Evolutionary conservation across 768 basidiomycete species (phyloP), one percentile per base, ranked within the genome.

Genomic region (Favolaschia claudopus): DNA sequence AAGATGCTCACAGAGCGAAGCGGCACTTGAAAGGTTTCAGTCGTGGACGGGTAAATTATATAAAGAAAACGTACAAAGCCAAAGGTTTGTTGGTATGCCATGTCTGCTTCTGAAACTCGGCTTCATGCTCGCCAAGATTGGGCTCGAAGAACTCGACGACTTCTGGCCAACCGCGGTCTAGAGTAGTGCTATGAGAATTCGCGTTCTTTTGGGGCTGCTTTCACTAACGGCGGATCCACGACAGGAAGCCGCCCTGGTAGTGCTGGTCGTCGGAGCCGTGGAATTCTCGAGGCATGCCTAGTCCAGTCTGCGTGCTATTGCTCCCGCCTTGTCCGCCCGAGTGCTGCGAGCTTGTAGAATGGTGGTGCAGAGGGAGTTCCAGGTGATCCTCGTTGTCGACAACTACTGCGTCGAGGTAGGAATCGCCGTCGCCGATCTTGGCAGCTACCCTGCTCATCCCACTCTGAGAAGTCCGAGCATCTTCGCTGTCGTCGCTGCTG

Each of bases 61-160:
- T 19, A 38, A 13, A 33, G 27, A 29, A 36, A 29, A 43, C 33
- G 14, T 20, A 66, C 62, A 61, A 64, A 17, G 69, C 63, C 25
- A 61, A 40, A 20, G 54, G 48, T 38, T 70, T 70, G 57, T 25
- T 60, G 0, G 63, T 59, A 57, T 68, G 65, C 69, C 69, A 70
- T 36, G 19, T 45, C 53, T 63, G 64, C 20, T 43, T 67, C 46
- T 66, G 67, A 49, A 43, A 70, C 29, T 70, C 69, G 28, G 44
- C 44, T 48, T 70, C 69, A 7, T 55, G 55, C 19, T 58, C 62
- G 2, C 46, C 38, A 19, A 66, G 37, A 17, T 47, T 31, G 22
- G 65, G 60, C 51, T 62, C 67, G 39, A 63, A 67, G 28, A 69
- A 69, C 9, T 48, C 55, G 43, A 59, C 66, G 12, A 61, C 28